A percentile compares a stretch with the other conserved stretches of the same genome.
Evolutionary conservation across 331 rosid genomes (phyloP).

Genomic region (Spiraea crenata): DNA sequence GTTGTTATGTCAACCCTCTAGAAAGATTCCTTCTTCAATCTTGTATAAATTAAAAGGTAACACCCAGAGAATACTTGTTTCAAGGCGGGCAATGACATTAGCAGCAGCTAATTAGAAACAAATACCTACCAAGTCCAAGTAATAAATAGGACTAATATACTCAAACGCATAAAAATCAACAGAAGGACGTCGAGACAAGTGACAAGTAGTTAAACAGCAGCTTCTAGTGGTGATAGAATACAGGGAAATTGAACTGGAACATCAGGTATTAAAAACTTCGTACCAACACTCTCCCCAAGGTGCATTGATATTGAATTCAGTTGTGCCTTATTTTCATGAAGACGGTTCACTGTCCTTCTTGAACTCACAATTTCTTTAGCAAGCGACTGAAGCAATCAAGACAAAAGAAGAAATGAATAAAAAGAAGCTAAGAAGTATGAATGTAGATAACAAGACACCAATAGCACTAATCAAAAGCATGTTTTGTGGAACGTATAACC

Average conservation of each 20-base stretch:
- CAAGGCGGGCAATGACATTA: neutral
- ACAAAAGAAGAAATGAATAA: neutral
- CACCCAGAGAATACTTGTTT: neutral
- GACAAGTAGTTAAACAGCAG: neutral
- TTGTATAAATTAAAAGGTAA: neutral
- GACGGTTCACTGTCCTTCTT: conserved; percentile 48
- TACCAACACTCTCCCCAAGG: conserved; percentile 63
- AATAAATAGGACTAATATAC: neutral
- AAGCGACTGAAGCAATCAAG: conserved; percentile 35
- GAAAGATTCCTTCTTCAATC: neutral
- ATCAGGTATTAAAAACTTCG: neutral
- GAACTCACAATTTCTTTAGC: conserved; percentile 53
- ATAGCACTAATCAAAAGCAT: neutral
- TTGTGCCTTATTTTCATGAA: conserved; percentile 52
- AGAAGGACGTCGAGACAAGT: neutral
- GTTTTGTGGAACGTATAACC: neutral
- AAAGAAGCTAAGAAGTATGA: neutral
- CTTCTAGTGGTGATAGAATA: neutral
- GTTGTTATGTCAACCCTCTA: neutral
- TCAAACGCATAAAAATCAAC: conserved; percentile 2
- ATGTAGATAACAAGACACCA: neutral
- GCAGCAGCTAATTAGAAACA: neutral
- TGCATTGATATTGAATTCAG: conserved; percentile 58
- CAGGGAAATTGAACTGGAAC: neutral
- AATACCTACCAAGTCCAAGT: neutral